Evolutionary conservation across 768 basidiomycete species (phyloP), one percentile per base, ranked within the genome.

Genomic region (Termitomyces sp.): DNA sequence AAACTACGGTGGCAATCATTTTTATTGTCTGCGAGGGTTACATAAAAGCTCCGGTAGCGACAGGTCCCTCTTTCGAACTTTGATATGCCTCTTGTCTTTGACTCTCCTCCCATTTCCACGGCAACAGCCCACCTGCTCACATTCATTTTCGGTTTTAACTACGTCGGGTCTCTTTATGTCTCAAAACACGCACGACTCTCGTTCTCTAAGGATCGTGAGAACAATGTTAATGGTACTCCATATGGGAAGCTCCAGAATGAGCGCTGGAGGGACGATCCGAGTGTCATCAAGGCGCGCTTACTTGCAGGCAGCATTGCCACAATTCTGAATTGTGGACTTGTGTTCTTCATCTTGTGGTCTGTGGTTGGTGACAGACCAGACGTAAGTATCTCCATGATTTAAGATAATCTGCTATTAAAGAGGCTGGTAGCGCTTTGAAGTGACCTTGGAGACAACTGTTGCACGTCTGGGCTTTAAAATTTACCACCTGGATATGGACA

Each of bases 121-220:
- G 58, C 69, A 1, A 68, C 70, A 24, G 81, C 88, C 2, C 86
- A 90, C 65, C 50, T 78, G 2, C 73, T 89, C 18, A 85, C 90
- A 2, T 71, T 83, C 6, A 68, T 81, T 53, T 85, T 94, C 67
- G 85, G 85, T 2, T 61, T 75, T 22, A 80, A 81, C 56, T 97
- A 96, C 67, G 93, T 97, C 55, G 91, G 90, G 13, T 90, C 90
- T 7, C 79, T 96, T 42, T 96, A 96, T 74, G 67, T 92, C 60
- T 87, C 81, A 36, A 90, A 86, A 69, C 77, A 82, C 64, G 79
- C 86, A 12, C 81, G 90, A 46, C 76, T 88, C 35, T 80, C 78
- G 11, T 85, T 84, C 70, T 69, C 79, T 53, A 68, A 71, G 35
- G 65, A 75, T 51, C 67, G 69, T 59, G 64, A 59, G 57, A 58